Conservation (phyloP, 2,329 filamentous ascomycete genomes). For the Lasiodiplodia theobromae region DNA sequence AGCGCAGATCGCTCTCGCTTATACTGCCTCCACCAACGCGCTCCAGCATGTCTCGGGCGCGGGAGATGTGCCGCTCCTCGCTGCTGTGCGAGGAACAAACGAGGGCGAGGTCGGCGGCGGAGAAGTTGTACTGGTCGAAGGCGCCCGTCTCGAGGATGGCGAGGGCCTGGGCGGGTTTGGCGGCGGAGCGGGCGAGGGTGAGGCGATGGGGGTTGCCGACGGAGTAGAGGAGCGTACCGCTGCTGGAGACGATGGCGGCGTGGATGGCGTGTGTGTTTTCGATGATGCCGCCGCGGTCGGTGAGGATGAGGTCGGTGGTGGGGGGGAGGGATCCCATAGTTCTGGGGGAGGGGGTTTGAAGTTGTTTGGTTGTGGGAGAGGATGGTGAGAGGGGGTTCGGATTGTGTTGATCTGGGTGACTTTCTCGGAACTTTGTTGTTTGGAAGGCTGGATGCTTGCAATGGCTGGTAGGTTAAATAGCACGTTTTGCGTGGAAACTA, state of each 20-base stretch:
- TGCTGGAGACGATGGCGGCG: conserved; percentile 41
- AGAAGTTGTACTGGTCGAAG: conserved; percentile 46
- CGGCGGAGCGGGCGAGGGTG: conserved; percentile 55
- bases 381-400: too few relatives aligned
- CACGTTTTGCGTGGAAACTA: too few relatives aligned
- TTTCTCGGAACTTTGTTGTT: too few relatives aligned
- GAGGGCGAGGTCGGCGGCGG: conserved; percentile 54
- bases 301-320: background rate
- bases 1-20: conserved; percentile 50
- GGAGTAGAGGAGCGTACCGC: conserved; percentile 43
- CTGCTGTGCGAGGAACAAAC: conserved; percentile 58
- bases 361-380: too few relatives aligned
- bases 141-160: conserved; percentile 53
- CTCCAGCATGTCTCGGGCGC: conserved; percentile 49
- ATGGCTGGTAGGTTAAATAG: too few relatives aligned
- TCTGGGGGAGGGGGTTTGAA: too few relatives aligned
- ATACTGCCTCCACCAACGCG: conserved; percentile 35
- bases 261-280: conserved; percentile 49
- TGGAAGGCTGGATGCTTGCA: too few relatives aligned
- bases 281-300: conserved; percentile 7
- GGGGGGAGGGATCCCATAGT: background rate
- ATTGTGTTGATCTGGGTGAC: too few relatives aligned
- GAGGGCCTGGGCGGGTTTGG: conserved; percentile 57
- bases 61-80: conserved; percentile 51
- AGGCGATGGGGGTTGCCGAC: conserved; percentile 52